Evolutionary conservation across 169 alveolate genomes (phyloP), one percentile per base, ranked within the genome.

Genomic region (Eimeria maxima): DNA sequence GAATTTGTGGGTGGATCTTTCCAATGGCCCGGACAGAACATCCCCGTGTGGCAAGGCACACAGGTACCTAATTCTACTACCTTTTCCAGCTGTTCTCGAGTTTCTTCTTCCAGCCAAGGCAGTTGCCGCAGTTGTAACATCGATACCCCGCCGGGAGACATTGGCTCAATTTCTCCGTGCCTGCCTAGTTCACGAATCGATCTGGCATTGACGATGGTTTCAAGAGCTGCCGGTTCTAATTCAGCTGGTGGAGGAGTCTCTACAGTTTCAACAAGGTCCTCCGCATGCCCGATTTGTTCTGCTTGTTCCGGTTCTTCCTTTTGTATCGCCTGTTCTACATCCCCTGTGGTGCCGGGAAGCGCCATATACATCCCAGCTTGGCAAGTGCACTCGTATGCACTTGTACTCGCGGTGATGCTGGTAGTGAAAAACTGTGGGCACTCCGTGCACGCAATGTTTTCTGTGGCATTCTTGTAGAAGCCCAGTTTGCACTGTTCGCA

Each of bases 11-110:
- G 95, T 16, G 95, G 95, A 53, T 95, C 97, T 71, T 73, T 45
- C 97, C 97, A 95, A 67, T 81, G 91, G 73, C 97, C 97, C 11
- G 95, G 95, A 45, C 97, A 95, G 44, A 89, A 95, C 95, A 87
- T 87, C 2, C 91, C 95, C 76, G 67, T 76, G 91, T 84, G 81
- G 81, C 97, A 95, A 22, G 94, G 90, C 57, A 95, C 80, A 33
- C 97, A 95, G 24, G 24, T 78, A 6, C 93, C 95, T 38, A 95
- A 44, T 71, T 57, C 90, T 50, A 81, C 96, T n/a, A 93, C 94
- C 22, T 93, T 83, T 73, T 93, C 96, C 47, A 93, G 94, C 80
- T 93, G 63, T 63, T 93, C 78, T 27, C 96, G 87, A 38, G 73
- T 71, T 33, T 81, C 96, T 45, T 80, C 63, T 53, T 81, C 90